Conservation (phyloP, 2,329 filamentous ascomycete species). For the Trichoderma sp. region DNA sequence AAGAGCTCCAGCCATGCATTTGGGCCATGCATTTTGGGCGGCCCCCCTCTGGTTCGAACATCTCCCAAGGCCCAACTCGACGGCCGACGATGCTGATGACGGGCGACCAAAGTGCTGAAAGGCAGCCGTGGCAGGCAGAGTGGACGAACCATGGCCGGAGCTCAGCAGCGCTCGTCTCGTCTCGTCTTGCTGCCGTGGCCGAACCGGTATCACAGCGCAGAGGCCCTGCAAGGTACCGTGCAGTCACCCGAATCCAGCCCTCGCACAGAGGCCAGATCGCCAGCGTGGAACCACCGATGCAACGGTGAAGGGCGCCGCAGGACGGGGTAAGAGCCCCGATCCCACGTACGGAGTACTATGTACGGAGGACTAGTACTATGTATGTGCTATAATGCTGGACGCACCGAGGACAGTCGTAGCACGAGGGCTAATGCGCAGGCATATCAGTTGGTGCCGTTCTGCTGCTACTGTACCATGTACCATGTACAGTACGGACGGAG, state of each 20-base stretch:
- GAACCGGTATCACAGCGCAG: background rate
- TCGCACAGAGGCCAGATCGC: slow-evolving; percentile 18
- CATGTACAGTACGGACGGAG: too few species aligned
- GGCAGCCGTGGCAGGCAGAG: too few species aligned
- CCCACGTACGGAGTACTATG: background rate
- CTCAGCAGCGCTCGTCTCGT: background rate
- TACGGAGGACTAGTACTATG: too few species aligned
- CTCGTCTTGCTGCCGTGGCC: background rate
- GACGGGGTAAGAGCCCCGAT: slow-evolving; percentile 5
- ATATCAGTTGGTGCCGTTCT: background rate
- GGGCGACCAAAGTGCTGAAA: too few species aligned
- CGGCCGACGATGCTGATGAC: background rate
- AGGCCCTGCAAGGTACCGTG: slow-evolving; percentile 21
- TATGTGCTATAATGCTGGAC: too few species aligned
- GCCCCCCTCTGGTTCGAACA: slow-evolving; percentile 1
- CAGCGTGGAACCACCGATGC: slow-evolving; percentile 20
- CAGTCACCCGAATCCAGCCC: background rate
- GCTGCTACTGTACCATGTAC: background rate
- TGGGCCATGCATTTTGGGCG: slow-evolving; percentile 23
- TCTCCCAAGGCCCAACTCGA: background rate
- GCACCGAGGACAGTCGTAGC: background rate
- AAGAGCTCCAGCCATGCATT: slow-evolving; percentile 35
- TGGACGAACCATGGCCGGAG: background rate
- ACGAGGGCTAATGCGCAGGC: background rate
- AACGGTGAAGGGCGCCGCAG: slow-evolving; percentile 15